Evolutionary conservation across 2,329 filamentous ascomycete species (phyloP).

Genomic region (Cordyceps javanica): DNA sequence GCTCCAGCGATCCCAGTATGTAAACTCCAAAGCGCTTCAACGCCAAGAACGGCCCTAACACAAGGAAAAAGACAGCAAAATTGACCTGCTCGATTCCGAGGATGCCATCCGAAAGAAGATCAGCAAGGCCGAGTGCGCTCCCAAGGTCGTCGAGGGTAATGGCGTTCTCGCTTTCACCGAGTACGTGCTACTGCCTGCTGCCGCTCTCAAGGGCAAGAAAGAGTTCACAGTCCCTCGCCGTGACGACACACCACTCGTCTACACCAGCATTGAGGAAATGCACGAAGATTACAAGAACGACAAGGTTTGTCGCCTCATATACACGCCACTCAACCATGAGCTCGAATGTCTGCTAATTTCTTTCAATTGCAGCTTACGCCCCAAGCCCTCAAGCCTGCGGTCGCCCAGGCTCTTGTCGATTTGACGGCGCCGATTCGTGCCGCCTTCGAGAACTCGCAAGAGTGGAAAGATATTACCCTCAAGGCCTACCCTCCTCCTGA

Average conservation of each 20-base stretch:
- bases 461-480: slow-evolving; percentile 66
- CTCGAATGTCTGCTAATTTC: background rate
- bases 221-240: slow-evolving; percentile 65
- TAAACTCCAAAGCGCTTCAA: background rate
- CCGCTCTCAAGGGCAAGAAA: slow-evolving; percentile 53
- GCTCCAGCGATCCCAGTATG: slow-evolving; percentile 60
- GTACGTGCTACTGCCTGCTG: slow-evolving; percentile 74
- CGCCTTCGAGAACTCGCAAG: slow-evolving; percentile 61
- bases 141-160: slow-evolving; percentile 74
- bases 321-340: background rate
- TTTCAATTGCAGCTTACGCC: slow-evolving; percentile 55
- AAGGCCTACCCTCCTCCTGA: slow-evolving; percentile 73
- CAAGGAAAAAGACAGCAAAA: slow-evolving; percentile 62
- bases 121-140: slow-evolving; percentile 74
- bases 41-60: background rate
- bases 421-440: slow-evolving; percentile 73
- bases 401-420: slow-evolving; percentile 64
- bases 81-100: slow-evolving; percentile 79
- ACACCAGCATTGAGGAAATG: slow-evolving; percentile 68
- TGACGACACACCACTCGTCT: slow-evolving; percentile 70
- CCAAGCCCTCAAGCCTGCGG: slow-evolving; percentile 80
- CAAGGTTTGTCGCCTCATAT: slow-evolving; percentile 47
- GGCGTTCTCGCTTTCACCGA: slow-evolving; percentile 83
- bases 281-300: slow-evolving; percentile 77
- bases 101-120: slow-evolving; percentile 77